Evolutionary conservation across 2,329 filamentous ascomycete genomes (phyloP).

Genomic region (Phaeosphaeriaceae sp.): DNA sequence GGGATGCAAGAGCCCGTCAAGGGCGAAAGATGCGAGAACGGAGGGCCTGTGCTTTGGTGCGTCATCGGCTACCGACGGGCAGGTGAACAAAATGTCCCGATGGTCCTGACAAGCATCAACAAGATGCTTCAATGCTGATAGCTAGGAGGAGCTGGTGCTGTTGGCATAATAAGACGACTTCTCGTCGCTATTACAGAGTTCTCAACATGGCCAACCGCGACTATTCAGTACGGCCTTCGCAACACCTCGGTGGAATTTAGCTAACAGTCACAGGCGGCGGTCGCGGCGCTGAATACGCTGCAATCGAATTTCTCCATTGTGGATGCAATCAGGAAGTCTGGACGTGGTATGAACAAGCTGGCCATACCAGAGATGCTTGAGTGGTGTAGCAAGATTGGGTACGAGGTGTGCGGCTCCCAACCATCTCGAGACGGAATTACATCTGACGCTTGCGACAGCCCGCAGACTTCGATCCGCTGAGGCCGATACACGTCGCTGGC

Average conservation of each 20-base stretch:
- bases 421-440: neutral
- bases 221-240: slow-evolving; percentile 35
- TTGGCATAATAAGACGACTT: slow-evolving; percentile 15
- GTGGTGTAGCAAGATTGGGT: slow-evolving; percentile 78
- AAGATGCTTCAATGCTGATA: slow-evolving; percentile 43
- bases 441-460: slow-evolving; percentile 54
- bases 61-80: slow-evolving; percentile 35
- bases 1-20: slow-evolving; percentile 3
- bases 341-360: slow-evolving; percentile 73
- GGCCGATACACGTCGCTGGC: slow-evolving; percentile 82
- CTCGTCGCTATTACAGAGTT: slow-evolving; percentile 22
- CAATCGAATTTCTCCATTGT: slow-evolving; percentile 82
- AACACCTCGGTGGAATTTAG: neutral
- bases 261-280: slow-evolving; percentile 64
- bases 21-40: slow-evolving; percentile 9
- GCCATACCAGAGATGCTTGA: slow-evolving; percentile 83
- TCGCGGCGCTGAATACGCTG: slow-evolving; percentile 75
- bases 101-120: slow-evolving; percentile 8
- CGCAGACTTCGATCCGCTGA: slow-evolving; percentile 66
- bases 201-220: slow-evolving; percentile 42
- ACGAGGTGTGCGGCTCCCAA: slow-evolving; percentile 65
- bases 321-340: slow-evolving; percentile 77
- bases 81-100: slow-evolving; percentile 18
- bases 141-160: slow-evolving; percentile 25
- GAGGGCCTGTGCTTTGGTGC: slow-evolving; percentile 22